phyloP scores from a whole-genome alignment of 495 filamentous ascomycete genomes.

The Annulohypoxylon moriforme region DNA sequence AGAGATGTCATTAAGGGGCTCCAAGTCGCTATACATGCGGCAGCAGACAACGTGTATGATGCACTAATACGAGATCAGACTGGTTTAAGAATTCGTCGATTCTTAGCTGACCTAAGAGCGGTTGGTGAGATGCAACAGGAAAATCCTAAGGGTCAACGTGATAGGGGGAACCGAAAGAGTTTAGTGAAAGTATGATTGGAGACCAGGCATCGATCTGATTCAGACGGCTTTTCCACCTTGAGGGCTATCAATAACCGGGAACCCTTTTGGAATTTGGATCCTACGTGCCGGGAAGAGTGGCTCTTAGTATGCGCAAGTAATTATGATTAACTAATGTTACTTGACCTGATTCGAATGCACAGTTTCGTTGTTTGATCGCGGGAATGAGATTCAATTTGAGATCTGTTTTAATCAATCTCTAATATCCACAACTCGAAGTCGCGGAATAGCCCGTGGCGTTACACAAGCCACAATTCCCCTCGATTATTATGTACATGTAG shows the following conservation, averaged over 20 bases:
- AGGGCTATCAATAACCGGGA: neutral
- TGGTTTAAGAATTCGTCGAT: constrained; percentile 58
- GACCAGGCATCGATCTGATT: neutral
- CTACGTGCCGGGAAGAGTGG: neutral
- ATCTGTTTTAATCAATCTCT: neutral
- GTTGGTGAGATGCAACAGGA: constrained; percentile 52
- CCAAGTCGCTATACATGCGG: constrained; percentile 60
- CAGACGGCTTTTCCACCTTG: neutral
- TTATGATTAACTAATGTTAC: constrained; percentile 17
- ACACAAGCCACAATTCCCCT: constrained; percentile 9
- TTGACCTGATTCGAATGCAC: neutral
- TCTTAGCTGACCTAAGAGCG: constrained; percentile 59
- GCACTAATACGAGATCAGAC: constrained; percentile 57
- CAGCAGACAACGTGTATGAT: constrained; percentile 59
- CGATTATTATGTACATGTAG: neutral
- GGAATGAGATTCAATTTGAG: neutral
- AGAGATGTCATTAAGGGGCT: constrained; percentile 60
- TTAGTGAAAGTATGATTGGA: neutral
- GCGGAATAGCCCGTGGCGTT: neutral
- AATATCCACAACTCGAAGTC: neutral
- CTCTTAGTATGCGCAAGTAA: constrained; percentile 21
- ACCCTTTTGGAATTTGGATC: neutral
- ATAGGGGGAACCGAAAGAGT: constrained; percentile 5
- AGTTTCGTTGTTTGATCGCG: neutral
- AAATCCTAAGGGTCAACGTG: constrained; percentile 2